Percentiles rank a stretch among this genome's conserved stretches.
These are phyloP conservation scores for Malbranchea zuffiana DNA, from an alignment of 2,329 filamentous ascomycete species.

Conservation along the genomic window DNA sequence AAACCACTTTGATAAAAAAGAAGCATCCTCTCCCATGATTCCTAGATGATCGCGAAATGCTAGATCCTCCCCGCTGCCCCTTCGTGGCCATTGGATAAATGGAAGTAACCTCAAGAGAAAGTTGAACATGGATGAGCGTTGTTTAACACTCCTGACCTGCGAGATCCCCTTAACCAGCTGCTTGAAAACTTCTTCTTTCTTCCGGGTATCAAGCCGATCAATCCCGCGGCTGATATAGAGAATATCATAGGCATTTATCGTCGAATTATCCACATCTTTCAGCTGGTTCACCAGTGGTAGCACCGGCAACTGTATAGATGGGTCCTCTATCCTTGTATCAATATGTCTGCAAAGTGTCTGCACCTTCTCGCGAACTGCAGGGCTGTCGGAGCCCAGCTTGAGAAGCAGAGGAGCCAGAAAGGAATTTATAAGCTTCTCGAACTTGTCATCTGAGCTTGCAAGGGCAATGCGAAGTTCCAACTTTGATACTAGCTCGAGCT, in stretches of 20 bases:
- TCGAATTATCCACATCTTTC: constrained; percentile 60
- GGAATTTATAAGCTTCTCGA: constrained; percentile 63
- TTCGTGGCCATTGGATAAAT: constrained; percentile 54
- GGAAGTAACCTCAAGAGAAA: constrained; percentile 67
- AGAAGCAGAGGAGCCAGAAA: constrained; percentile 75
- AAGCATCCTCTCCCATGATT: constrained; percentile 59
- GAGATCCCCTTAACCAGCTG: constrained; percentile 55
- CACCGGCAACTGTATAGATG: constrained; percentile 67
- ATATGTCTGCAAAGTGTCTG: constrained; percentile 62
- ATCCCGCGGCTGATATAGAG: constrained; percentile 81
- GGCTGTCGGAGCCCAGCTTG: constrained; percentile 73
- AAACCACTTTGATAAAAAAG: constrained; percentile 63
- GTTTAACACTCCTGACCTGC: constrained; percentile 31
- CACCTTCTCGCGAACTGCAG: constrained; percentile 68
- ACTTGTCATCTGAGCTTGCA: constrained; percentile 71
- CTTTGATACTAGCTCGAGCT: constrained; percentile 72
- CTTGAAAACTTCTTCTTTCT: constrained; percentile 63
- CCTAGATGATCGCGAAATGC: constrained; percentile 56
- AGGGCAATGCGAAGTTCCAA: constrained; percentile 76
- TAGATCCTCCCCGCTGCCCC: constrained; percentile 68
- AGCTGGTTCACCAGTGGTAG: constrained; percentile 79
- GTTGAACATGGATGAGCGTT: constrained; percentile 64
- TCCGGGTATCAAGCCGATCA: constrained; percentile 46
- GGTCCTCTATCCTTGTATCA: constrained; percentile 52
- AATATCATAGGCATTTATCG: constrained; percentile 81